Base-by-base conservation (phyloP, 2,329 filamentous ascomycete genomes). In the Sporothrix inflata region DNA sequence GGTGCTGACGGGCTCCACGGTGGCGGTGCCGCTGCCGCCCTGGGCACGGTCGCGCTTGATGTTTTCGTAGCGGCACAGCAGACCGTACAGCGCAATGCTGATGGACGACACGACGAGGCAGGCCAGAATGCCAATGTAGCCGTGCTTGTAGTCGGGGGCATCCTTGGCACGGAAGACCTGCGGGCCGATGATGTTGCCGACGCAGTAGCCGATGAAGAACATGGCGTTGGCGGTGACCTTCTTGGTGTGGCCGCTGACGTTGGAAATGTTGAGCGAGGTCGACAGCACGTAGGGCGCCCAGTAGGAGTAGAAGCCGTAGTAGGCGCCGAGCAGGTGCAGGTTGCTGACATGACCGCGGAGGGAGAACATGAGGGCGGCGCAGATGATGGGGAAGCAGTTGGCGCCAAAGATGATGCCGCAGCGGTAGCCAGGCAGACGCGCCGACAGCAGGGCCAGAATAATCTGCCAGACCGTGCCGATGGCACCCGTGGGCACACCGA, bases 101-200 rank as follows among this genome's bases (percentile, higher is more conserved):
- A 81, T 80, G 2, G 57, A 66, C 8, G 82, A 82, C 61, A 83
- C 83, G 12, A 80, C 83, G 1, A 71, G 49, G 27, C 70, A 71
- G 14, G 61, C 70, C 21, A 72, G 40, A 71, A 91, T 88, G 0
- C 86, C 87, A 69, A 91, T 88, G 75, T 90, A 88, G 1, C 88
- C 90, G 1, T 89, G 86, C 3, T 75, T 77, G 42, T 84, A 84
- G 4, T 77, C 77, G 1, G 86, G 87, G 0, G 83, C 85, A 73
- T 89, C 85, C 53, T 80, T 80, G 2, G 81, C 81, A 75, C 85
- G 84, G 79, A 89, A 88, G 2, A 86, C 88, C 77, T 88, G 84
- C 0, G 86, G 86, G 0, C 86, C 86, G 73, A 88, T 88, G 71
- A 88, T 85, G 77, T 87, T 89, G 19, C 85, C 86, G 4, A 83